Evolutionary conservation across 208 protist genomes (phyloP).

Genomic region (Leishmania braziliensis): DNA sequence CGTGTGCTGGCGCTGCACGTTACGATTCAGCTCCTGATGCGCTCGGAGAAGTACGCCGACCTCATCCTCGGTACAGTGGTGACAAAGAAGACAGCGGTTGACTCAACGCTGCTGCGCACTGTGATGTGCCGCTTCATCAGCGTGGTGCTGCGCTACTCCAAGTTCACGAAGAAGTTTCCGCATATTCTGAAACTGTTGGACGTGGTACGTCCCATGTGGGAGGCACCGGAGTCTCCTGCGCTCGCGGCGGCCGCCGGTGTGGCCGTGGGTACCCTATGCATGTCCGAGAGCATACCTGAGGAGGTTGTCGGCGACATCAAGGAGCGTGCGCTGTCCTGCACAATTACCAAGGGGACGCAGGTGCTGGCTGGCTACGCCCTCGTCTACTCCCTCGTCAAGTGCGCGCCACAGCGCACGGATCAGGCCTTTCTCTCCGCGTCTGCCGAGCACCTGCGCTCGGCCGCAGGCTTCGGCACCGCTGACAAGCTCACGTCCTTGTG

Average conservation of each 20-base stretch:
- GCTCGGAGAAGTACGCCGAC: slow-evolving; percentile 85
- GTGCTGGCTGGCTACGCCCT: slow-evolving; percentile 79
- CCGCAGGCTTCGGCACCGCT: slow-evolving; percentile 55
- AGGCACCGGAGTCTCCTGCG: slow-evolving; percentile 66
- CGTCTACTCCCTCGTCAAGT: slow-evolving; percentile 71
- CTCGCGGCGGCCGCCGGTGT: slow-evolving; percentile 70
- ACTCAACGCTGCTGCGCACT: slow-evolving; percentile 78
- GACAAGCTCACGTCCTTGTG: slow-evolving; percentile 84
- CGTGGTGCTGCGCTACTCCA: slow-evolving; percentile 81
- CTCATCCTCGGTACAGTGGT: slow-evolving; percentile 88
- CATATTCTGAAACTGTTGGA: slow-evolving; percentile 82
- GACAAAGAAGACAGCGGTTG: slow-evolving; percentile 78
- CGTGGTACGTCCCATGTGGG: slow-evolving; percentile 75
- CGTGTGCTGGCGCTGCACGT: slow-evolving; percentile 79
- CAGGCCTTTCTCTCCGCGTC: slow-evolving; percentile 67
- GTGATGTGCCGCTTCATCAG: slow-evolving; percentile 92
- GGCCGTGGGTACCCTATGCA: slow-evolving; percentile 82
- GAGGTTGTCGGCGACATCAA: slow-evolving; percentile 68
- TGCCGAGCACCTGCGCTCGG: slow-evolving; percentile 52
- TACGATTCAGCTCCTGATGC: slow-evolving; percentile 74
- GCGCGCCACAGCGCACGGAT: slow-evolving; percentile 57
- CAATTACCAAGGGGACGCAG: slow-evolving; percentile 56
- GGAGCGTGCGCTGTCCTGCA: slow-evolving; percentile 67
- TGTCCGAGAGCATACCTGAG: slow-evolving; percentile 77
- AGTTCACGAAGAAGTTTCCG: slow-evolving; percentile 73